A percentile compares a stretch with the other conserved stretches of the same genome.
Evolutionary conservation across 805 yeast genomes (phyloP).

Genomic region (Lipomyces yamadae): DNA sequence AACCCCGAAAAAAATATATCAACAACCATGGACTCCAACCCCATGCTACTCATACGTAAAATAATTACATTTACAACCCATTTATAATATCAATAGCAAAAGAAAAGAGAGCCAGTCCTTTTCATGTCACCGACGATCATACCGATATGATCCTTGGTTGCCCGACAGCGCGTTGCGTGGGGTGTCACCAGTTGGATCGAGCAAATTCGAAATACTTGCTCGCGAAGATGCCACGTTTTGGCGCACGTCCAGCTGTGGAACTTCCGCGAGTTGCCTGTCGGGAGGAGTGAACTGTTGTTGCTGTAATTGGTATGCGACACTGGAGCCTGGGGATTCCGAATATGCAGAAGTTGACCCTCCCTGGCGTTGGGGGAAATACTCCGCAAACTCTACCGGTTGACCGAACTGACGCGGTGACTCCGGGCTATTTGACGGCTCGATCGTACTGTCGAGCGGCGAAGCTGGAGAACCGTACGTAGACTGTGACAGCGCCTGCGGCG

Average conservation of each 20-base stretch:
- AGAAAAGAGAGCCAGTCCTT: no score
- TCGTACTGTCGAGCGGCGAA: background rate
- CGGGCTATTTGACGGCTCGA: background rate
- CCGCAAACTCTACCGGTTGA: background rate
- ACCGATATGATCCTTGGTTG: background rate
- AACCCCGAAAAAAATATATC: no score
- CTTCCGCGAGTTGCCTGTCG: background rate
- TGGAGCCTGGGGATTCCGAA: background rate
- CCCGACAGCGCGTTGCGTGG: background rate
- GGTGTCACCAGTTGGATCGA: conserved; percentile 28
- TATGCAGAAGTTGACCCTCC: background rate
- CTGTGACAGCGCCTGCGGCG: background rate
- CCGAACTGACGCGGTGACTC: conserved; percentile 14
- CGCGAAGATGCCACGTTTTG: conserved; percentile 12
- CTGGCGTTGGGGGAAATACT: background rate
- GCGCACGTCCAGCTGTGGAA: background rate
- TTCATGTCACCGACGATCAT: background rate
- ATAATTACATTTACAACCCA: no score
- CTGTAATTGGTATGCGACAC: background rate
- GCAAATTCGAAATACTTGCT: conserved; percentile 23
- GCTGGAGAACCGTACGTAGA: background rate
- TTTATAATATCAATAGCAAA: no score
- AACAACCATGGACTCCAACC: no score
- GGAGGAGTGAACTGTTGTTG: background rate
- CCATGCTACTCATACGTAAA: no score